A percentile compares a stretch with the other conserved stretches of the same genome.
phyloP scores from a whole-genome alignment of 2,329 filamentous ascomycete species.

The Elsinoe perseae region DNA sequence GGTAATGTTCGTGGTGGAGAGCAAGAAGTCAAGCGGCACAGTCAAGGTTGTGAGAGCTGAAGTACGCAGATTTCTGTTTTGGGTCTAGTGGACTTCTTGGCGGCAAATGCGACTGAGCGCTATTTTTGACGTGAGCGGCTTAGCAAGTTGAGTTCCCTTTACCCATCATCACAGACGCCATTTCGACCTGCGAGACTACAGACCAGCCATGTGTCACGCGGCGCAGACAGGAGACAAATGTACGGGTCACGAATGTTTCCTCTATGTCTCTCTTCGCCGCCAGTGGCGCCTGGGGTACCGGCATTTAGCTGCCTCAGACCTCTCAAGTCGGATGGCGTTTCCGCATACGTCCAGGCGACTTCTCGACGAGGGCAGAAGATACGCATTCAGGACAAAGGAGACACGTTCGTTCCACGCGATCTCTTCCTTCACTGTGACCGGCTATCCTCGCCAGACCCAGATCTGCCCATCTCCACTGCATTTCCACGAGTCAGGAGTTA shows the following conservation, averaged over 20 bases:
- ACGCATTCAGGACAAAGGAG: neutral
- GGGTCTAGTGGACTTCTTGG: neutral
- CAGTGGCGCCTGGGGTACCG: neutral
- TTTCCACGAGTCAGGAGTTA: neutral
- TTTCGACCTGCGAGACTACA: neutral
- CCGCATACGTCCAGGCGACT: neutral
- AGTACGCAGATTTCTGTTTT: neutral
- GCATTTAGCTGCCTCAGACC: neutral
- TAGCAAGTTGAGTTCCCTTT: neutral
- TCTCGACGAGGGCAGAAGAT: neutral
- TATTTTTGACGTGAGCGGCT: slow-evolving; percentile 2
- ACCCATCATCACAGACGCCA: neutral
- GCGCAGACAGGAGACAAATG: neutral
- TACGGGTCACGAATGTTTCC: neutral
- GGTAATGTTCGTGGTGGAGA: neutral
- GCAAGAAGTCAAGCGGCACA: neutral
- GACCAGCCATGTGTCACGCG: neutral
- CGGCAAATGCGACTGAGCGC: neutral
- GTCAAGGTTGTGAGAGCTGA: neutral
- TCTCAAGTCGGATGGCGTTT: neutral
- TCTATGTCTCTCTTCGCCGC: neutral
- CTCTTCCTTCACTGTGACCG: neutral
- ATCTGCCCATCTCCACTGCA: slow-evolving; percentile 1
- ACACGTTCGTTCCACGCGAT: neutral
- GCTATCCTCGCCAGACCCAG: neutral